A percentile compares a stretch with the other conserved stretches of the same genome.
Conservation (phyloP, 1,139 yeast genomes). For the Suhomyces panamericanus region DNA sequence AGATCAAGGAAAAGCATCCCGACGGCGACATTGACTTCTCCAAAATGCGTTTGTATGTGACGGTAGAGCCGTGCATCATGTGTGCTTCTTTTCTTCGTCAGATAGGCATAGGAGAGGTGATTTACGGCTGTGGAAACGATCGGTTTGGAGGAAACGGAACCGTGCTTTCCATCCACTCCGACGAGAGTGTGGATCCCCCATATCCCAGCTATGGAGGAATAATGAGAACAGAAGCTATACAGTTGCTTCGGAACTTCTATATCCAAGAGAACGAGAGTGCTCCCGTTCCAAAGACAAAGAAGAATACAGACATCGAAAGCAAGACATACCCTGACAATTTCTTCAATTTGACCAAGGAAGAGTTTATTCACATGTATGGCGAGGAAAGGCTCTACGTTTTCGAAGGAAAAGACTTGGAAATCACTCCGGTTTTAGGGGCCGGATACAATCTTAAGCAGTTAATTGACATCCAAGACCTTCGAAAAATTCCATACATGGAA, state of each 20-base stretch:
- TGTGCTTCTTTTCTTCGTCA: slow-evolving; percentile 93
- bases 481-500: slow-evolving; percentile 25
- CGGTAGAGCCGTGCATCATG: slow-evolving; percentile 98
- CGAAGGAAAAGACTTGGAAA: slow-evolving; percentile 20
- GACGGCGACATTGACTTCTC: slow-evolving; percentile 49
- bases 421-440: slow-evolving; percentile 30
- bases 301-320: slow-evolving; percentile 69
- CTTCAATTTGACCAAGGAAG: slow-evolving; percentile 38
- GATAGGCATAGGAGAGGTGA: slow-evolving; percentile 67
- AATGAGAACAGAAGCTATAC: slow-evolving; percentile 76
- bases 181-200: slow-evolving; percentile 36
- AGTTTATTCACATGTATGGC: slow-evolving; percentile 55
- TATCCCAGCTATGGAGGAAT: slow-evolving; percentile 77
- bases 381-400: slow-evolving; percentile 25
- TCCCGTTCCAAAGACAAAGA: slow-evolving; percentile 76
- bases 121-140: slow-evolving; percentile 92
- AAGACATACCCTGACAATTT: slow-evolving; percentile 57
- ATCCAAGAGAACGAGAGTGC: slow-evolving; percentile 82
- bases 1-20: slow-evolving; percentile 6
- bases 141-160: slow-evolving; percentile 97
- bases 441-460: slow-evolving; percentile 31
- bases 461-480: slow-evolving; percentile 19
- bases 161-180: slow-evolving; percentile 63
- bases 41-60: slow-evolving; percentile 71
- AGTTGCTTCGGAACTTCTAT: slow-evolving; percentile 78